Percentiles rank a stretch among this genome's conserved stretches.
Evolutionary conservation across 2,329 filamentous ascomycete genomes (phyloP).

Genomic region (Orbilia oligospora): DNA sequence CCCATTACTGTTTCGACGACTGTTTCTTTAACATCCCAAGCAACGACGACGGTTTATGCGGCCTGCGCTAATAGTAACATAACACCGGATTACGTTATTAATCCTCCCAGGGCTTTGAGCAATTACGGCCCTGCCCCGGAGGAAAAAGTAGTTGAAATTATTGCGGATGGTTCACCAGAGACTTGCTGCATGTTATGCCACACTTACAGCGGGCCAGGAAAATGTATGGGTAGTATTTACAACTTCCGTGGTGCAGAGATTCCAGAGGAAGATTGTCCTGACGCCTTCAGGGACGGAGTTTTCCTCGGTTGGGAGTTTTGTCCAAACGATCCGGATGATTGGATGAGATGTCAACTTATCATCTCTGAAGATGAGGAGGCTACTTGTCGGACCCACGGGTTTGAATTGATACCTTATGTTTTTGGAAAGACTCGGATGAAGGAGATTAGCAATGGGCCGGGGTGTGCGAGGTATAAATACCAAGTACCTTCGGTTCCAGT

Average conservation of each 20-base stretch:
- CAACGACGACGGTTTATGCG: conserved; percentile 5
- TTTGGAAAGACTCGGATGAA: not conserved
- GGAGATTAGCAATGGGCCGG: conserved; percentile 37
- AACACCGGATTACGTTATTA: not conserved
- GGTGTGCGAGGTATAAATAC: conserved; percentile 30
- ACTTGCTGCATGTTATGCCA: conserved; percentile 31
- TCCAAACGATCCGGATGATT: not conserved
- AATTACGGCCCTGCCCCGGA: not conserved
- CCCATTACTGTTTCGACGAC: not conserved
- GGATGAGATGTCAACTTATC: conserved; percentile 7
- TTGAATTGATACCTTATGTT: not conserved
- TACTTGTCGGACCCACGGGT: conserved; percentile 6
- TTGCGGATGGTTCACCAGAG: not conserved
- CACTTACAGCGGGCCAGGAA: not conserved
- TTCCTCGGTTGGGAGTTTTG: conserved; percentile 1
- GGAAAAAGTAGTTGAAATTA: conserved; percentile 9
- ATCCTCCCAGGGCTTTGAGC: not conserved
- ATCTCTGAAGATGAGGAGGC: not conserved
- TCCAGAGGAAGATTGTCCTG: not conserved
- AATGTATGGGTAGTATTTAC: conserved; percentile 18
- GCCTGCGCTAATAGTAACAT: conserved; percentile 17
- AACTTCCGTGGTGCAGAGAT: conserved; percentile 7
- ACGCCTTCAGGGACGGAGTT: not conserved
- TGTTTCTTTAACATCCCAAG: not conserved
- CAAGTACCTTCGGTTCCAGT: not conserved